Evolutionary conservation across 768 basidiomycete genomes (phyloP), one percentile per base, ranked within the genome.

Genomic region (Cystofilobasidium ferigula): DNA sequence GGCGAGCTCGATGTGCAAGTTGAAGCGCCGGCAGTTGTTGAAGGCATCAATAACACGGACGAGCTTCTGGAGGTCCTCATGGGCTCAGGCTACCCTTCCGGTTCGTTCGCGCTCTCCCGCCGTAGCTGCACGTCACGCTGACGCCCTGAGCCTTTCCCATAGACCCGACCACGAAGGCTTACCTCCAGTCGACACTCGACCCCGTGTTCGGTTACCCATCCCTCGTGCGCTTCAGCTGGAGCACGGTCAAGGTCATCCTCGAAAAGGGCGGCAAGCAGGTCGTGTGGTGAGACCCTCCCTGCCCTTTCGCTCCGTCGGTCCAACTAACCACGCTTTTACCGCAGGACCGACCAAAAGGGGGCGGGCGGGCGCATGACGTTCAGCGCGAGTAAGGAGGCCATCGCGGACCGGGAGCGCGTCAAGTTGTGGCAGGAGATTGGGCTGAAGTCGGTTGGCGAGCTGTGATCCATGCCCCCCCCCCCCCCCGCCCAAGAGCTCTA

Each of bases 161-260:
- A 88, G 94, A 99, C 77, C 94, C 95, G 0, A 89, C 86, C 71
- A 98, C 95, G 0, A 83, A 91, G 71, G 83, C 83, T 0, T 98
- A 90, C 89, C 79, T 99, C 16, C 82, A 82, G 70, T 74, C 79
- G 0, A 81, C 86, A 0, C 72, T 97, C 16, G 86, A 97, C 63
- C 86, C 86, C 1, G 86, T 89, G 2, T 99, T 99, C 73, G 95
- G 95, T 6, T 94, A 84, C 72, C 94, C 94, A 0, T 86, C 84
- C 22, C 76, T 97, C 43, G 93, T 85, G 3, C 84, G 95, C 22
- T 98, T 98, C 77, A 91, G 88, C 1, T 99, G 95, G 95, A 85
- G 88, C 3, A 95, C 95, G 0, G 84, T 93, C 68, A 92, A 91
- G 73, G 82, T 88, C 1, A 74, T 85, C 3, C 77, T 99, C 20